A percentile compares a stretch with the other conserved stretches of the same genome.
Evolutionary conservation across 2,329 filamentous ascomycete species (phyloP).

Genomic region (Monosporascus sp.): DNA sequence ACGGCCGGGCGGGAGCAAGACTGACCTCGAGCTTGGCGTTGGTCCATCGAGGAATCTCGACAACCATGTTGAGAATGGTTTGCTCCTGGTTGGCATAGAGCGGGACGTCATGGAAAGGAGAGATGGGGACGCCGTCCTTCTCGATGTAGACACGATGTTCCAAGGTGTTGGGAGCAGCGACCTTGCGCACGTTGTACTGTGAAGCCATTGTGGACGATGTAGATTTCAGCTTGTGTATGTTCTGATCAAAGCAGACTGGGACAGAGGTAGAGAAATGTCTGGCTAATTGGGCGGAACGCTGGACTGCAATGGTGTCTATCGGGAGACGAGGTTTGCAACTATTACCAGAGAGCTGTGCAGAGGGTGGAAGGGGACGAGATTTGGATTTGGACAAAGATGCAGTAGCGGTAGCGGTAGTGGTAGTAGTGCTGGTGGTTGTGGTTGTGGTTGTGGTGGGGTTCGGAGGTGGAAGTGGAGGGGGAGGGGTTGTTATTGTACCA

Average conservation of each 20-base stretch:
- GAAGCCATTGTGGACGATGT: constrained; percentile 48
- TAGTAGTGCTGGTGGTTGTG: not conserved
- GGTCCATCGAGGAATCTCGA: constrained; percentile 99
- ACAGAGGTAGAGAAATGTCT: constrained; percentile 43
- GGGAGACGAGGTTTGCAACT: constrained; percentile 4
- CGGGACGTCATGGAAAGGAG: constrained; percentile 97
- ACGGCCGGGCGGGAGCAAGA: constrained; percentile 15
- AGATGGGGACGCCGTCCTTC: constrained; percentile 91
- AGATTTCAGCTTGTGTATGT: constrained; percentile 7
- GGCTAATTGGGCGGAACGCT: constrained; percentile 49
- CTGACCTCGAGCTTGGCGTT: constrained; percentile 98
- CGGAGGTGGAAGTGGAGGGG: constrained; percentile 22
- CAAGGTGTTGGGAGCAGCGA: constrained; percentile 84
- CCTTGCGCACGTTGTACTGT: constrained; percentile 75
- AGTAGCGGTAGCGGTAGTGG: not conserved
- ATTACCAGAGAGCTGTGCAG: constrained; percentile 5
- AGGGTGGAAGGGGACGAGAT: constrained; percentile 12
- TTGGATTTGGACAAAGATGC: constrained; percentile 9
- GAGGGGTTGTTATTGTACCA: constrained; percentile 22
- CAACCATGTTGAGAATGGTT: constrained; percentile 97
- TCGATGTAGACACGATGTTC: constrained; percentile 98
- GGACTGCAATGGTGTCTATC: constrained; percentile 39
- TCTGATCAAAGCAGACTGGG: constrained; percentile 17
- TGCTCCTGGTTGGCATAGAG: constrained; percentile 96
- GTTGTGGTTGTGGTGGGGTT: not conserved